phyloP scores from a whole-genome alignment of 2,329 filamentous ascomycete genomes.

The Ascosphaera acerosa region DNA sequence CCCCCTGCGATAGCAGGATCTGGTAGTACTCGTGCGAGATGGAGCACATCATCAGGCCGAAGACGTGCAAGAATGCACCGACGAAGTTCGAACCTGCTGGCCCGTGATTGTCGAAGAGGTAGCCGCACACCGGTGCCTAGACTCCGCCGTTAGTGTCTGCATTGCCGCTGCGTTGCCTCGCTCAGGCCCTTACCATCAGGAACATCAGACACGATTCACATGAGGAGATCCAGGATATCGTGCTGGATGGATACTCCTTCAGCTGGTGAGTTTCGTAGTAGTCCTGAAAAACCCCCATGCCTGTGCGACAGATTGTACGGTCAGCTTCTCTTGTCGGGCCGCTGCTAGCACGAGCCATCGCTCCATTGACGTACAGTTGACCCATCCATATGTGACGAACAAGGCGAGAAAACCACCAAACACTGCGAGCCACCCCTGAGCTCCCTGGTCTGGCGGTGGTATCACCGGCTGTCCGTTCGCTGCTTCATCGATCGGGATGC shows the following conservation, averaged over 20 bases:
- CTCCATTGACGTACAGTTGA: constrained; percentile 20
- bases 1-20: constrained; percentile 28
- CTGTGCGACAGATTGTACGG: constrained; percentile 9
- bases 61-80: constrained; percentile 29
- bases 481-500: too few relatives aligned
- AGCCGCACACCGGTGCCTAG: constrained; percentile 37
- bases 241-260: constrained; percentile 24
- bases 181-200: constrained; percentile 15
- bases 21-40: constrained; percentile 30
- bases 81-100: constrained; percentile 27
- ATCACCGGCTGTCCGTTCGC: too few relatives aligned
- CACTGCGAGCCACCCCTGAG: constrained; percentile 22
- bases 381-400: constrained; percentile 27
- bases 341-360: too few relatives aligned
- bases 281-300: constrained; percentile 29
- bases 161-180: too few relatives aligned
- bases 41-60: constrained; percentile 33
- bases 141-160: constrained; percentile 12
- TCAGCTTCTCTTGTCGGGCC: too few relatives aligned
- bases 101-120: constrained; percentile 36
- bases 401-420: constrained; percentile 21
- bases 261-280: constrained; percentile 30
- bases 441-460: too few relatives aligned
- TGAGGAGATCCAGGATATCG: constrained; percentile 37
- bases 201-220: constrained; percentile 32